These are phyloP conservation scores for Kalanchoe fedtschenkoi DNA, from an alignment of 164 flowering plant genomes.

Conservation along the genomic window DNA sequence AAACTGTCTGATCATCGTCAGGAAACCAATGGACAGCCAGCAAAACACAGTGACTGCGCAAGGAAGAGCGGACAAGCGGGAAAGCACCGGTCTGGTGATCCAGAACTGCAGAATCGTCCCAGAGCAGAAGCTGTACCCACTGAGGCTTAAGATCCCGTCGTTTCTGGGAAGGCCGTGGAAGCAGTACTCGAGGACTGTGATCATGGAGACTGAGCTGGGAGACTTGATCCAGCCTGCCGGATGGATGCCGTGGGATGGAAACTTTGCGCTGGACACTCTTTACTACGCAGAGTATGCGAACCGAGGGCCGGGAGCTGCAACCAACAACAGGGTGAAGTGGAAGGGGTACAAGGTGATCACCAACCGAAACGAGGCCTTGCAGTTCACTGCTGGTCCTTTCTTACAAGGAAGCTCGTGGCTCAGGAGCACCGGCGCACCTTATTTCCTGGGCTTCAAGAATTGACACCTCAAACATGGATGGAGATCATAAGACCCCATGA, in stretches of 20 bases:
- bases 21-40: conserved; percentile 40
- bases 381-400: conserved; percentile 29
- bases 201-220: conserved; percentile 36
- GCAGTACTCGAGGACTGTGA: conserved; percentile 30
- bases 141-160: conserved; percentile 17
- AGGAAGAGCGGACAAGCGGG: conserved; percentile 19
- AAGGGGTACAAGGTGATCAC: conserved; percentile 25
- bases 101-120: conserved; percentile 49
- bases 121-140: conserved; percentile 21
- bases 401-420: conserved; percentile 28
- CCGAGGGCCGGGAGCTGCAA: conserved; percentile 30
- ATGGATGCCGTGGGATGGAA: conserved; percentile 38
- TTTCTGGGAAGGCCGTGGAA: conserved; percentile 62
- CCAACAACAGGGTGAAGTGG: conserved; percentile 26
- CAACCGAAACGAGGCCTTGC: conserved; percentile 20
- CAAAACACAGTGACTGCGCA: conserved; percentile 40
- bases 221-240: conserved; percentile 46
- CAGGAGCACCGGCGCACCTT: conserved; percentile 16
- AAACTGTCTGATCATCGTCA: conserved; percentile 31
- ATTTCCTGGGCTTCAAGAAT: conserved; percentile 18
- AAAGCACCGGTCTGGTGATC: conserved; percentile 32
- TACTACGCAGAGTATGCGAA: conserved; percentile 41
- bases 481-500: background rate
- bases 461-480: background rate
- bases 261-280: conserved; percentile 27